Evolutionary conservation across 441 rosid species (phyloP).

Genomic region (Flueggea neowawraea): DNA sequence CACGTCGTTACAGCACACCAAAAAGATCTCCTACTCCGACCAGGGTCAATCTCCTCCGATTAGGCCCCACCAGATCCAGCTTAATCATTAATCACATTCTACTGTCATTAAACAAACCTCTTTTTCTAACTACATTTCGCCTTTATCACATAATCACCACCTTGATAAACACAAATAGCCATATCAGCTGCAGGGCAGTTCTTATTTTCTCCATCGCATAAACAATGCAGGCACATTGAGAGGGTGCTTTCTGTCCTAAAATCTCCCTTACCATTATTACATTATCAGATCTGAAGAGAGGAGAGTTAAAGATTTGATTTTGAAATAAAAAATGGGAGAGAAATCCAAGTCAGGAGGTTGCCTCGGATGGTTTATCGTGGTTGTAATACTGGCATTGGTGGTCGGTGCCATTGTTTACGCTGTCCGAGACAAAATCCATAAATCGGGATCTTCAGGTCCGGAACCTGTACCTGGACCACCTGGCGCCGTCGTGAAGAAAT

Average conservation of each 20-base stretch:
- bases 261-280: background rate
- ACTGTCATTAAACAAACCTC: too few species aligned
- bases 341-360: constrained; percentile 58
- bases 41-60: too few species aligned
- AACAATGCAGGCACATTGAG: constrained; percentile 12
- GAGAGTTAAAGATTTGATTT: background rate
- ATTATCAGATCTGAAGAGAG: background rate
- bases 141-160: too few species aligned
- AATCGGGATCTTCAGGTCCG: constrained; percentile 16
- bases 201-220: background rate
- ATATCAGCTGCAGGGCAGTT: background rate
- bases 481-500: constrained; percentile 73
- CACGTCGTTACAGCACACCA: too few species aligned
- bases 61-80: too few species aligned
- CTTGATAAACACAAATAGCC: too few species aligned
- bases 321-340: constrained; percentile 35
- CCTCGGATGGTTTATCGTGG: constrained; percentile 58
- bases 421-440: constrained; percentile 42
- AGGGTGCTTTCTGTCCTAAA: constrained; percentile 11
- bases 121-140: too few species aligned
- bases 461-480: constrained; percentile 69
- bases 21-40: too few species aligned
- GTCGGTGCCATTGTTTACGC: constrained; percentile 50
- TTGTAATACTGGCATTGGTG: constrained; percentile 44
- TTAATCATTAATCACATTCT: too few species aligned